Conservation (phyloP, 2,329 filamentous ascomycete genomes). For the Aureobasidium sp. region DNA sequence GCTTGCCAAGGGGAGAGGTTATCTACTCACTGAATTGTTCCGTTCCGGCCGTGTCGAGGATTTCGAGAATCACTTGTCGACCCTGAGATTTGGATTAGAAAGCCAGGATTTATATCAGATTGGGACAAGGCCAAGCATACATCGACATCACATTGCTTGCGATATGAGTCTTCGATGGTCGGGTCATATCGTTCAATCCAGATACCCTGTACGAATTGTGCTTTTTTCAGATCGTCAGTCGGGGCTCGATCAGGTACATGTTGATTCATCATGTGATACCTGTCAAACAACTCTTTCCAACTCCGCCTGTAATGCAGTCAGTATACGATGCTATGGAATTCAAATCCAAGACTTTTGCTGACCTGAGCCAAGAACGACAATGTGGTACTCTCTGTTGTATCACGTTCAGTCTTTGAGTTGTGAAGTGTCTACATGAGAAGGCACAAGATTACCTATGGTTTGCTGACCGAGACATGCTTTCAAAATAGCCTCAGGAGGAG, state of each 20-base stretch:
- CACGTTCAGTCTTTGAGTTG: neutral
- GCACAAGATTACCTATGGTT: conserved; percentile 20
- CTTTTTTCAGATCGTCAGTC: conserved; percentile 42
- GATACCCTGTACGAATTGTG: conserved; percentile 88
- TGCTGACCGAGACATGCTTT: conserved; percentile 25
- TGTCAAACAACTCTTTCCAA: conserved; percentile 87
- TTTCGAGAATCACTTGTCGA: conserved; percentile 81
- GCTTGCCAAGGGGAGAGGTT: no score
- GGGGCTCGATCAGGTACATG: neutral
- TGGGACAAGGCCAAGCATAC: conserved; percentile 46
- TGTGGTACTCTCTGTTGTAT: conserved; percentile 59
- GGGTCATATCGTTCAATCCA: conserved; percentile 74
- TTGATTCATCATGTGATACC: conserved; percentile 52
- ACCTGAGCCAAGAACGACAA: conserved; percentile 76
- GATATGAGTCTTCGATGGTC: conserved; percentile 55
- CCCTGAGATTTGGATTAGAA: conserved; percentile 45
- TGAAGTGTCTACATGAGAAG: neutral
- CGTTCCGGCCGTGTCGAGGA: conserved; percentile 84
- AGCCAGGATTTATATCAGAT: no score
- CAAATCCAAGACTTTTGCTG: conserved; percentile 23
- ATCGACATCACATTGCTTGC: conserved; percentile 64
- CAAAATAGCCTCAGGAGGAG: neutral
- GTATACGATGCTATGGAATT: neutral
- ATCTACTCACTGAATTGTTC: conserved; percentile 74
- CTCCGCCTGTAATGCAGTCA: conserved; percentile 54